phyloP scores from a whole-genome alignment of 1,284 basidiomycete genomes.

The Xanthoconium separans region DNA sequence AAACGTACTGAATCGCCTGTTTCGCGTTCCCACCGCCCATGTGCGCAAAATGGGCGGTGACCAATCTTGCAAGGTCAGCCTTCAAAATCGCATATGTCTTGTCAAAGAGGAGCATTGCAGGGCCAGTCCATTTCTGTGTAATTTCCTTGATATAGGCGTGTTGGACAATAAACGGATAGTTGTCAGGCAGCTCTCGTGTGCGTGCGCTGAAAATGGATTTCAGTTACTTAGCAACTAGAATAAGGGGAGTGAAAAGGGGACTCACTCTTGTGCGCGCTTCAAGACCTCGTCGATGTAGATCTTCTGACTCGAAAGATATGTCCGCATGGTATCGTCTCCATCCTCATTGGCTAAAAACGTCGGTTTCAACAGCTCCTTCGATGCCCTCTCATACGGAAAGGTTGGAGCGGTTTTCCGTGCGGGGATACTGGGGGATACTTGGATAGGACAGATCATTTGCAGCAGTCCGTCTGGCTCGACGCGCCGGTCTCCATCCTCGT shows the following conservation, averaged over 20 bases:
- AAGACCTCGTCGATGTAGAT: slow-evolving; percentile 63
- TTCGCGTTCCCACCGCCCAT: slow-evolving; percentile 55
- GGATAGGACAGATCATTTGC: no score
- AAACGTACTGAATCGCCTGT: slow-evolving; percentile 51
- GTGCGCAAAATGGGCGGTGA: slow-evolving; percentile 47
- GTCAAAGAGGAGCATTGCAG: slow-evolving; percentile 50
- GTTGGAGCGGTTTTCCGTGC: no score
- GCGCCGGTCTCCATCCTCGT: slow-evolving; percentile 32
- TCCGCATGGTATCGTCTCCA: slow-evolving; percentile 16
- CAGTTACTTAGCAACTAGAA: not conserved
- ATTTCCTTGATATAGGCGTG: slow-evolving; percentile 46
- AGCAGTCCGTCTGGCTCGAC: no score
- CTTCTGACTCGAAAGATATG: slow-evolving; percentile 1
- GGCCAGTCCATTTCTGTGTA: slow-evolving; percentile 48
- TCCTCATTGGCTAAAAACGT: slow-evolving; percentile 47
- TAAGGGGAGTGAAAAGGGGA: not conserved
- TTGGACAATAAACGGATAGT: slow-evolving; percentile 63
- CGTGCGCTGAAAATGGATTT: slow-evolving; percentile 45
- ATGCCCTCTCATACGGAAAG: not conserved
- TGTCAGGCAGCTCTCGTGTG: slow-evolving; percentile 66
- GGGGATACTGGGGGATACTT: no score
- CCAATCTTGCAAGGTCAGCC: slow-evolving; percentile 40
- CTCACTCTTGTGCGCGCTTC: slow-evolving; percentile 47
- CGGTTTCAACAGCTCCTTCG: slow-evolving; percentile 8
- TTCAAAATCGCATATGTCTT: slow-evolving; percentile 40